These are phyloP conservation scores for Flaveria robusta DNA, from an alignment of 129 eudicot genomes.

Conservation along the genomic window DNA sequence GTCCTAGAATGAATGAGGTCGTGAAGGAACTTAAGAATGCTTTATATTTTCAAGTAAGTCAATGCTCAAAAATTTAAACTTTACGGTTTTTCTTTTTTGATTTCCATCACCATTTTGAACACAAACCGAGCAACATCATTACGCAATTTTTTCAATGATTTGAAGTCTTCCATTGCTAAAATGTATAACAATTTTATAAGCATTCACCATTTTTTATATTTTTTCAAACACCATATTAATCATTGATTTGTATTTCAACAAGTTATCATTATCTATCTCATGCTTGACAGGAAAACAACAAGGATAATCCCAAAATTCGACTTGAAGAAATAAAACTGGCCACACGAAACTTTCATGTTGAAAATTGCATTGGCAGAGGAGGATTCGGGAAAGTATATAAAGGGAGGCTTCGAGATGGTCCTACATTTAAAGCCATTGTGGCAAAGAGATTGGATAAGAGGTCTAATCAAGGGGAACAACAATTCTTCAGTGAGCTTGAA, in stretches of 20 bases:
- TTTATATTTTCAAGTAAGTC: too few species aligned
- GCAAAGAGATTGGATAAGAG: neutral
- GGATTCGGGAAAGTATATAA: neutral
- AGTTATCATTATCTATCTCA: too few species aligned
- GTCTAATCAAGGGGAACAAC: neutral
- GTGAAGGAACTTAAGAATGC: neutral
- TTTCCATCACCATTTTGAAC: too few species aligned
- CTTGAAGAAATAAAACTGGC: neutral
- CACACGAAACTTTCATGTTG: neutral
- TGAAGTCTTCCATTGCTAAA: too few species aligned
- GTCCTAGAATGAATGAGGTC: neutral
- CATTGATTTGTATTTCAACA: too few species aligned
- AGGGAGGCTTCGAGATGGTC: neutral
- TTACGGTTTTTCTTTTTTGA: too few species aligned
- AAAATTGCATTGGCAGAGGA: neutral
- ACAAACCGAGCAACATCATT: too few species aligned
- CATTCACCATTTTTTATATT: too few species aligned
- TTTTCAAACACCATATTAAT: too few species aligned
- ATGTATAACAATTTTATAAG: too few species aligned
- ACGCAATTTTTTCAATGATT: too few species aligned
- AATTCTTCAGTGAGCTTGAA: neutral
- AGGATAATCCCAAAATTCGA: neutral
- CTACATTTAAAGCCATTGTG: neutral
- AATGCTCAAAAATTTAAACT: too few species aligned
- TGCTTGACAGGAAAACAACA: neutral